Conservation (phyloP, 2,329 filamentous ascomycete species). For the Fusarium hostae region DNA sequence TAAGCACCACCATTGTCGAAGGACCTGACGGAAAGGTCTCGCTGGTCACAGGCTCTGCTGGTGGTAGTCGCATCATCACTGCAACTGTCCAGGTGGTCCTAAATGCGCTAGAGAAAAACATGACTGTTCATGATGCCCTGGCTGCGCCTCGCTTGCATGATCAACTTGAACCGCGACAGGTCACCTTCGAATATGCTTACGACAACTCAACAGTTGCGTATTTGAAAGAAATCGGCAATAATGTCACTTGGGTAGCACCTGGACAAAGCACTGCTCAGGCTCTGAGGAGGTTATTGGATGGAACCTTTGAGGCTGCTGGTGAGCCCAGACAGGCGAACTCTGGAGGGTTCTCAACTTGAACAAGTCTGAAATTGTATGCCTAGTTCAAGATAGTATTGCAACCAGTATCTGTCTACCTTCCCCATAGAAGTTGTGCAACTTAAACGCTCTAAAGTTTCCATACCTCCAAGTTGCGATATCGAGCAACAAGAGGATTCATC, state of each 20-base stretch:
- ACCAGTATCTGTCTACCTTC: fast-evolving
- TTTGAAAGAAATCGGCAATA: constrained; percentile 75
- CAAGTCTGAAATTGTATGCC: fast-evolving
- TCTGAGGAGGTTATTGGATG: constrained; percentile 71
- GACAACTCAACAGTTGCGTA: constrained; percentile 76
- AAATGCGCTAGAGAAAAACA: constrained; percentile 74
- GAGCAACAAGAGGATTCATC: constrained; percentile 38
- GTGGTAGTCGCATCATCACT: constrained; percentile 87
- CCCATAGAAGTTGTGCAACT: fast-evolving
- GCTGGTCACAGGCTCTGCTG: constrained; percentile 80
- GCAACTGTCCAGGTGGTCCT: constrained; percentile 82
- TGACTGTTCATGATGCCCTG: constrained; percentile 72
- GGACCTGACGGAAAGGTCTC: constrained; percentile 74
- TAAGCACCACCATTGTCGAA: constrained; percentile 81
- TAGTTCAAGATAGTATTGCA: fast-evolving
- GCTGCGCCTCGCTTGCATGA: constrained; percentile 80
- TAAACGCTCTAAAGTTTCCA: constrained; percentile 27
- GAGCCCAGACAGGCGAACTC: constrained; percentile 84
- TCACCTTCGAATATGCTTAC: constrained; percentile 77
- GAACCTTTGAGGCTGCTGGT: constrained; percentile 80
- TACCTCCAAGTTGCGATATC: constrained; percentile 39
- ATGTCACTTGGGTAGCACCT: constrained; percentile 76
- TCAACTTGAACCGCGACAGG: constrained; percentile 77
- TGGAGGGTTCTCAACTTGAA: constrained; percentile 65
- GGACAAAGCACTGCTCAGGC: constrained; percentile 79